phyloP scores from a whole-genome alignment of 495 filamentous ascomycete genomes.

The Aspergillus sclerotiicarbonarius region DNA sequence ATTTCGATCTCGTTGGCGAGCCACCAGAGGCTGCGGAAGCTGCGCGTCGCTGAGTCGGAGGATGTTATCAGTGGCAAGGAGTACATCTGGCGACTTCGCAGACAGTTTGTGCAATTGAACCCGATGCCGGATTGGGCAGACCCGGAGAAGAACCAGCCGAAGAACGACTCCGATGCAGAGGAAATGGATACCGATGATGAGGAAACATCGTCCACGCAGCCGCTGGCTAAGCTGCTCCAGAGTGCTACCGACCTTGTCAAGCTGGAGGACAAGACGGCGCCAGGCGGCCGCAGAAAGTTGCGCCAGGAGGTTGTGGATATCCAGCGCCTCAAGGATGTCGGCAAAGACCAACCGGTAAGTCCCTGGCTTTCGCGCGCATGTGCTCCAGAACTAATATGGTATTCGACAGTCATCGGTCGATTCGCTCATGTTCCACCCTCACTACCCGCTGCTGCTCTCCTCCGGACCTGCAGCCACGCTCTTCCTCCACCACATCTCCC shows the following conservation, averaged over 20 bases:
- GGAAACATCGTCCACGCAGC: slow-evolving; percentile 63
- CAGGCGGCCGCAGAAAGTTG: slow-evolving; percentile 58
- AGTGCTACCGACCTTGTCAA: slow-evolving; percentile 58
- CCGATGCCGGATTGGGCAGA: slow-evolving; percentile 78
- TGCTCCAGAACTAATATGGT: slow-evolving; percentile 10
- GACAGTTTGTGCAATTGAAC: slow-evolving; percentile 77
- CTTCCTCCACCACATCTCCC: slow-evolving; percentile 82
- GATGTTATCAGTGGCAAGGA: slow-evolving; percentile 84
- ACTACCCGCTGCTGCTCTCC: slow-evolving; percentile 82
- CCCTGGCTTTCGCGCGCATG: not conserved
- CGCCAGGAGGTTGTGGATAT: slow-evolving; percentile 88
- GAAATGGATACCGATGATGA: slow-evolving; percentile 59
- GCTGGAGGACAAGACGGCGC: slow-evolving; percentile 34
- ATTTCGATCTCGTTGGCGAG: slow-evolving; percentile 77
- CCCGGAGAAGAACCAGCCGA: slow-evolving; percentile 48
- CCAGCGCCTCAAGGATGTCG: slow-evolving; percentile 64
- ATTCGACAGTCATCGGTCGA: slow-evolving; percentile 68
- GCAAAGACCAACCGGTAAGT: slow-evolving; percentile 56
- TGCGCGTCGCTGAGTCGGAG: slow-evolving; percentile 74
- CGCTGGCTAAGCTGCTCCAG: slow-evolving; percentile 76
- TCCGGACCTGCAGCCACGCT: slow-evolving; percentile 81
- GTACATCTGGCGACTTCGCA: slow-evolving; percentile 74
- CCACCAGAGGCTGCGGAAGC: slow-evolving; percentile 70
- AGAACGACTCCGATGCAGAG: slow-evolving; percentile 39
- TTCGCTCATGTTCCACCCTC: slow-evolving; percentile 85